Percentiles rank a stretch among this genome's conserved stretches.
These are phyloP conservation scores for Dentipellis sp. DNA, from an alignment of 768 basidiomycete genomes.

Conservation along the genomic window DNA sequence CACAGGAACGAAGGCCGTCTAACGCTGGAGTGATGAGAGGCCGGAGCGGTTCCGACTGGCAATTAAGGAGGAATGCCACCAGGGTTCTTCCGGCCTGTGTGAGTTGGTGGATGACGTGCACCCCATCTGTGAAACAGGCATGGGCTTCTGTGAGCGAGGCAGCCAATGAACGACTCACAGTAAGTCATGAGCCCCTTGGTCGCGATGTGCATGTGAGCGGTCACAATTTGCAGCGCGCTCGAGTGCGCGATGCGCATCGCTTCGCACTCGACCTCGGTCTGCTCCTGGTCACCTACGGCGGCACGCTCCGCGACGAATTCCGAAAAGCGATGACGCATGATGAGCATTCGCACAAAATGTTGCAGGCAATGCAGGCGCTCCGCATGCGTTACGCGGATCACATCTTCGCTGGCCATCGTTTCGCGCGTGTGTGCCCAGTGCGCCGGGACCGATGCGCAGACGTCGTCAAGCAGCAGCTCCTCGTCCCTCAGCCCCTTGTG, in stretches of 20 bases:
- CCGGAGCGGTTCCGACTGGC: constrained; percentile 71
- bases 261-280: constrained; percentile 62
- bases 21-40: constrained; percentile 73
- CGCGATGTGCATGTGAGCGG: constrained; percentile 58
- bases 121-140: constrained; percentile 51
- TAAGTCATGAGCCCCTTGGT: constrained; percentile 91
- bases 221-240: neutral
- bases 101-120: constrained; percentile 92
- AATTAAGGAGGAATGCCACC: constrained; percentile 79
- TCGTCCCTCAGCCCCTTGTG: constrained; percentile 69
- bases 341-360: constrained; percentile 80
- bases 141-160: constrained; percentile 1
- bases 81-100: constrained; percentile 91
- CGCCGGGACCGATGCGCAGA: constrained; percentile 57
- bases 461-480: constrained; percentile 73
- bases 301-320: constrained; percentile 66
- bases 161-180: constrained; percentile 43
- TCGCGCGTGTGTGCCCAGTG: constrained; percentile 79
- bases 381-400: constrained; percentile 83
- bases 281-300: constrained; percentile 39
- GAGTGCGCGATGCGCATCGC: constrained; percentile 56
- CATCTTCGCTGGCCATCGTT: constrained; percentile 76
- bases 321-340: constrained; percentile 81
- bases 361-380: constrained; percentile 82
- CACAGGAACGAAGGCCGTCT: constrained; percentile 81